Evolutionary conservation across 495 filamentous ascomycete species (phyloP).

Genomic region (Clohesyomyces aquaticus): DNA sequence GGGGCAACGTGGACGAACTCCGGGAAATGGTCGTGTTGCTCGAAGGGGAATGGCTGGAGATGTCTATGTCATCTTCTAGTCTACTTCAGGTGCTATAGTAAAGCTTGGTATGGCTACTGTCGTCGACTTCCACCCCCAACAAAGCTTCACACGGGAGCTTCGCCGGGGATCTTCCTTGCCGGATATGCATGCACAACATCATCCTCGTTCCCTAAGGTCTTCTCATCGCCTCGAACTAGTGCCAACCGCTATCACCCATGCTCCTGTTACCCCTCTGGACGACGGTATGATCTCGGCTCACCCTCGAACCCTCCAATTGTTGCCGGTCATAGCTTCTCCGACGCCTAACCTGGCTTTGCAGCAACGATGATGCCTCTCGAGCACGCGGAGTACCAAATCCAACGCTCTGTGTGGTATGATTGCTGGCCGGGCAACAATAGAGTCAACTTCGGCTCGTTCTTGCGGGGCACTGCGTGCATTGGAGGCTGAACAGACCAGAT

Average conservation of each 20-base stretch:
- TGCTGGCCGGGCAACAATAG: neutral
- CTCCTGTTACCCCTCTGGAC: neutral
- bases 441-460: constrained; percentile 1
- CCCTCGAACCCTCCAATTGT: constrained; percentile 1
- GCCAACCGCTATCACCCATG: neutral
- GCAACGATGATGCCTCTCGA: neutral
- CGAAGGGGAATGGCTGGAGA: neutral
- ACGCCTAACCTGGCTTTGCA: constrained; percentile 1
- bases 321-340: neutral
- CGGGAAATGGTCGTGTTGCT: too few species aligned
- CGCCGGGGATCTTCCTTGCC: neutral
- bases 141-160: neutral
- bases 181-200: too few species aligned
- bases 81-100: neutral
- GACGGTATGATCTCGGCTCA: constrained; percentile 1
- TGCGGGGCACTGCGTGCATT: neutral
- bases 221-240: neutral
- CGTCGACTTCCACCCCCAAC: neutral
- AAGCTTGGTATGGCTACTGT: neutral
- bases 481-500: neutral
- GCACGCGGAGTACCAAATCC: constrained; percentile 1
- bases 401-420: constrained; percentile 10
- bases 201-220: neutral
- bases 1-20: neutral
- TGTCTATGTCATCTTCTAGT: neutral